These are phyloP conservation scores for Russula olivacea DNA, from an alignment of 768 basidiomycete species.

Conservation along the genomic window DNA sequence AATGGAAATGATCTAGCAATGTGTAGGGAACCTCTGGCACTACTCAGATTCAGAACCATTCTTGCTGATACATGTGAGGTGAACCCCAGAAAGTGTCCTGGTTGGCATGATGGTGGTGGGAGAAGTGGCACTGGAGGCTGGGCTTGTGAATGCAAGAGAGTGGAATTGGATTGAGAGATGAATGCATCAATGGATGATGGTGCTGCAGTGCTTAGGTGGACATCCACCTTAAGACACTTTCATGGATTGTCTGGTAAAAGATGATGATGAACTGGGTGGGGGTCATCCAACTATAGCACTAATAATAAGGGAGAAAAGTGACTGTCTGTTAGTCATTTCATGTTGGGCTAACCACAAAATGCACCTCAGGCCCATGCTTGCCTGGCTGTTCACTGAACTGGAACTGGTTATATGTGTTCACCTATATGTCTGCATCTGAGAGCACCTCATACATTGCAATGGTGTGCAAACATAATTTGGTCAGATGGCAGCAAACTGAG, in stretches of 20 bases:
- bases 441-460: no score
- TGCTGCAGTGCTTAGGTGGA: not conserved
- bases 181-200: constrained; percentile 8
- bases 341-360: no score
- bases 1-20: constrained; percentile 9
- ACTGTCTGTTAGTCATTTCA: no score
- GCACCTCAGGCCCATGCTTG: no score
- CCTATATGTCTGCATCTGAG: no score
- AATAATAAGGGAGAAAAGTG: no score
- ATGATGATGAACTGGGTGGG: constrained; percentile 10
- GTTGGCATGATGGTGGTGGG: constrained; percentile 1
- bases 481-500: no score
- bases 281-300: no score
- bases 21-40: not conserved
- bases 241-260: constrained; percentile 10
- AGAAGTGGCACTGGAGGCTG: not conserved
- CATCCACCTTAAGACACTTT: constrained; percentile 17
- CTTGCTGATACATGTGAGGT: constrained; percentile 1
- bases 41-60: not conserved
- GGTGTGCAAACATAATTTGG: no score
- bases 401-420: no score
- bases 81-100: constrained; percentile 2
- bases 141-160: not conserved
- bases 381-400: no score
- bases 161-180: constrained; percentile 6